phyloP scores from a whole-genome alignment of 495 filamentous ascomycete species.

The Tuber aestivum region DNA sequence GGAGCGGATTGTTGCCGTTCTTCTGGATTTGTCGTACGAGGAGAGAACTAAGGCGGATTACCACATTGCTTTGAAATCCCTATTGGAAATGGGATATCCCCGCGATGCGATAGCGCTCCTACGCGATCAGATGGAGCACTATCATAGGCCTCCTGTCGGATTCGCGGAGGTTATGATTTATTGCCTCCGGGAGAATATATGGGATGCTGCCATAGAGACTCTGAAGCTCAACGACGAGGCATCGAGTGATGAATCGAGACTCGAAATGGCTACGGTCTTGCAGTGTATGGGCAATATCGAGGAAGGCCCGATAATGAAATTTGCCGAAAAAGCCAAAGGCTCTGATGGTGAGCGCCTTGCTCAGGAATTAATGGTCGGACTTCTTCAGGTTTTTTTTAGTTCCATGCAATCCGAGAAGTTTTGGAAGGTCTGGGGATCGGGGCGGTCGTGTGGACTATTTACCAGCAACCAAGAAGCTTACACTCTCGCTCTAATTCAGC shows the following conservation, averaged over 20 bases:
- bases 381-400: not conserved
- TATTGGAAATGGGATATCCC: not conserved
- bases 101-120: not conserved
- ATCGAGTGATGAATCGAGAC: not conserved
- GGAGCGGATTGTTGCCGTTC: constrained; percentile 25
- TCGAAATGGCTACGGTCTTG: not conserved
- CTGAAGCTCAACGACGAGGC: not conserved
- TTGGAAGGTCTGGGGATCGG: not conserved
- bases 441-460: not conserved
- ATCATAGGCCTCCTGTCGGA: not conserved
- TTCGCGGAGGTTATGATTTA: not conserved
- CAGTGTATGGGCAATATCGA: not conserved
- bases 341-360: not conserved
- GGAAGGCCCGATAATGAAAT: not conserved
- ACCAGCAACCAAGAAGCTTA: not conserved
- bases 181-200: not conserved
- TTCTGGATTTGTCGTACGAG: constrained; percentile 15
- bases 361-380: not conserved
- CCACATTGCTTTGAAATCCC: not conserved
- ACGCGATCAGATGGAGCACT: not conserved
- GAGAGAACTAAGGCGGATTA: not conserved
- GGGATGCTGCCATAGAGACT: not conserved
- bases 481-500: not conserved
- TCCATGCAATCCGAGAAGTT: not conserved
- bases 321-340: not conserved